A percentile compares a stretch with the other conserved stretches of the same genome.
phyloP scores from a whole-genome alignment of 306 rosid genomes.

The Fragaria ananassa region DNA sequence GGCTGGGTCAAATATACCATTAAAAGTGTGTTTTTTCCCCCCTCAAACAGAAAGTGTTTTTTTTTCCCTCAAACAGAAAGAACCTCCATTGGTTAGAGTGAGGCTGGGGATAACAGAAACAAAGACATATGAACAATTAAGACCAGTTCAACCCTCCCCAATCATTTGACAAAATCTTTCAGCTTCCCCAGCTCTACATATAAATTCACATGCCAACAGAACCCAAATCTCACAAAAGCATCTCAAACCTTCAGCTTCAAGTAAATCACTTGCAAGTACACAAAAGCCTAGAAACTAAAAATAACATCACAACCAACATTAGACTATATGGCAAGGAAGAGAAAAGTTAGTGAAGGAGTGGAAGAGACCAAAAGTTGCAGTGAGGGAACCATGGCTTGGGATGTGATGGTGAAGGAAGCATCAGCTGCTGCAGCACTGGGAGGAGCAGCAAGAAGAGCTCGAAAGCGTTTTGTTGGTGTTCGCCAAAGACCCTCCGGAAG shows the following conservation, averaged over 20 bases:
- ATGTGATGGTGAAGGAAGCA: conserved; percentile 78
- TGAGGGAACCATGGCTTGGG: conserved; percentile 59
- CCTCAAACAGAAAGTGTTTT: neutral
- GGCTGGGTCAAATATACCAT: conserved; percentile 39
- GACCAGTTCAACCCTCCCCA: conserved; percentile 45
- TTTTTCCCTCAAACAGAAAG: neutral
- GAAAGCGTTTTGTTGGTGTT: conserved; percentile 80
- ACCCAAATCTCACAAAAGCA: conserved; percentile 21
- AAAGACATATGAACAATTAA: conserved; percentile 33
- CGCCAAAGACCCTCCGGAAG: conserved; percentile 91
- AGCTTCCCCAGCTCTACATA: conserved; percentile 8
- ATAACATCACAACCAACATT: neutral
- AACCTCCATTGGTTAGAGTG: conserved; percentile 43
- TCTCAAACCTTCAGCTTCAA: conserved; percentile 20
- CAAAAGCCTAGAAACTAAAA: conserved; percentile 9
- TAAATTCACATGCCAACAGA: conserved; percentile 24
- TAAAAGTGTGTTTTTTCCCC: neutral
- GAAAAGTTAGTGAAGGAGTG: conserved; percentile 47
- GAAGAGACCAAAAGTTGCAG: conserved; percentile 39
- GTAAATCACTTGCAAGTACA: neutral
- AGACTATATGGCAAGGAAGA: conserved; percentile 72
- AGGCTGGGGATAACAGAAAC: conserved; percentile 34
- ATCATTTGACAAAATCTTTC: conserved; percentile 30
- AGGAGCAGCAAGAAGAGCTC: conserved; percentile 46
- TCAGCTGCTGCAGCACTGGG: conserved; percentile 52